phyloP scores from a whole-genome alignment of 495 filamentous ascomycete species.

The Aspergillus olivimuriae region DNA sequence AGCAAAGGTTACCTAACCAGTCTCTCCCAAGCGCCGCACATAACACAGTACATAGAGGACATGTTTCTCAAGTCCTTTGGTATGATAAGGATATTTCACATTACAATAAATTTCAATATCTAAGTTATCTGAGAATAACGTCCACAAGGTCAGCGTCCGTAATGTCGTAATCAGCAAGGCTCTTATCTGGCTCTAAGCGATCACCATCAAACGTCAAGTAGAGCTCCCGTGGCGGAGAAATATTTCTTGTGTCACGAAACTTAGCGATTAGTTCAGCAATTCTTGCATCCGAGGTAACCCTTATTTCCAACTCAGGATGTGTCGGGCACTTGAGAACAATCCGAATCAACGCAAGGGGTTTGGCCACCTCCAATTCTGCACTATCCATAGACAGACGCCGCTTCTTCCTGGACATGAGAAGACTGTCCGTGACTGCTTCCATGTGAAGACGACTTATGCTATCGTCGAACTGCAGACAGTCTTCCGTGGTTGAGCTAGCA shows the following conservation, averaged over 20 bases:
- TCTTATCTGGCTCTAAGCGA: slow-evolving; percentile 51
- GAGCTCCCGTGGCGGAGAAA: slow-evolving; percentile 46
- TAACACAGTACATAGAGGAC: no score
- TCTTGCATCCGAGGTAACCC: slow-evolving; percentile 49
- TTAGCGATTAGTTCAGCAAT: slow-evolving; percentile 49
- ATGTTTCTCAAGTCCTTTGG: no score
- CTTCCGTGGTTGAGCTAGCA: slow-evolving; percentile 27
- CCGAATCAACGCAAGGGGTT: no score
- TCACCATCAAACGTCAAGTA: slow-evolving; percentile 79
- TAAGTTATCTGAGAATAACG: slow-evolving; percentile 52
- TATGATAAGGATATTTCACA: no score
- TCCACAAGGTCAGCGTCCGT: slow-evolving; percentile 74
- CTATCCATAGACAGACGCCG: background rate
- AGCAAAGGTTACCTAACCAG: no score
- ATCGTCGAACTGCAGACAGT: slow-evolving; percentile 21
- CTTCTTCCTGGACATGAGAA: slow-evolving; percentile 12
- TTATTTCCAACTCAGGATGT: slow-evolving; percentile 49
- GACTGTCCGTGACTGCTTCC: slow-evolving; percentile 63
- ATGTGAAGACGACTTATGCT: slow-evolving; percentile 46
- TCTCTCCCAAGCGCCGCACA: no score
- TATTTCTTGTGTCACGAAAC: slow-evolving; percentile 40
- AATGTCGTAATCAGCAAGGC: slow-evolving; percentile 65
- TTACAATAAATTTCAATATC: slow-evolving; percentile 5
- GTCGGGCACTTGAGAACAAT: slow-evolving; percentile 56
- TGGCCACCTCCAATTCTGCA: no score